These are phyloP conservation scores for Seiridium cupressi DNA, from an alignment of 2,329 filamentous ascomycete genomes.

Conservation along the genomic window DNA sequence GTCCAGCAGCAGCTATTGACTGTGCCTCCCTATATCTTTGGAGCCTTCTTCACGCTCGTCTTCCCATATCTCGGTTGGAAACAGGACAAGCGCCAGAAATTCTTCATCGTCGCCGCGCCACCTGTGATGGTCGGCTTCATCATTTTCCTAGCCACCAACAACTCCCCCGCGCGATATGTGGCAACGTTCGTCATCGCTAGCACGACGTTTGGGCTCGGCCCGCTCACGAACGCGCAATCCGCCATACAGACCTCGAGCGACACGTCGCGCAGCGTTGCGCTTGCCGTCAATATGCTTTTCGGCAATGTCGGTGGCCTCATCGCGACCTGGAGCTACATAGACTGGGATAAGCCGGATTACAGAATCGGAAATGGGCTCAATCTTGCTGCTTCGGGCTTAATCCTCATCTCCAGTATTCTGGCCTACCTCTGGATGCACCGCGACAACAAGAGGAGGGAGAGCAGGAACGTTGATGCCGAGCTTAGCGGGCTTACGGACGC, in stretches of 20 bases:
- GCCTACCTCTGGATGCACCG: conserved; percentile 57
- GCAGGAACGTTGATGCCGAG: conserved; percentile 48
- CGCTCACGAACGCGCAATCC: conserved; percentile 65
- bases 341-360: conserved; percentile 63
- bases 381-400: conserved; percentile 53
- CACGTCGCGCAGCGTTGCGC: conserved; percentile 64
- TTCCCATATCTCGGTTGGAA: conserved; percentile 62
- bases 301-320: conserved; percentile 71
- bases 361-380: conserved; percentile 71
- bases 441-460: conserved; percentile 57
- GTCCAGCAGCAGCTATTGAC: conserved; percentile 68
- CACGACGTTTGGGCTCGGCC: conserved; percentile 62
- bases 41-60: conserved; percentile 63
- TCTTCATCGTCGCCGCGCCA: conserved; percentile 59
- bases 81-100: conserved; percentile 56
- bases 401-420: conserved; percentile 45
- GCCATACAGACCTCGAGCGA: conserved; percentile 72
- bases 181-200: conserved; percentile 68
- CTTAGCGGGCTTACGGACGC: conserved; percentile 46
- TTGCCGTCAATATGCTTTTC: conserved; percentile 68
- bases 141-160: conserved; percentile 62
- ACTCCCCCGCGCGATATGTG: conserved; percentile 58
- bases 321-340: conserved; percentile 64
- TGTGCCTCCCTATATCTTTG: conserved; percentile 68
- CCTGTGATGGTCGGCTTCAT: conserved; percentile 68